phyloP scores from a whole-genome alignment of 2,329 filamentous ascomycete genomes.

The Alternaria sp. region DNA sequence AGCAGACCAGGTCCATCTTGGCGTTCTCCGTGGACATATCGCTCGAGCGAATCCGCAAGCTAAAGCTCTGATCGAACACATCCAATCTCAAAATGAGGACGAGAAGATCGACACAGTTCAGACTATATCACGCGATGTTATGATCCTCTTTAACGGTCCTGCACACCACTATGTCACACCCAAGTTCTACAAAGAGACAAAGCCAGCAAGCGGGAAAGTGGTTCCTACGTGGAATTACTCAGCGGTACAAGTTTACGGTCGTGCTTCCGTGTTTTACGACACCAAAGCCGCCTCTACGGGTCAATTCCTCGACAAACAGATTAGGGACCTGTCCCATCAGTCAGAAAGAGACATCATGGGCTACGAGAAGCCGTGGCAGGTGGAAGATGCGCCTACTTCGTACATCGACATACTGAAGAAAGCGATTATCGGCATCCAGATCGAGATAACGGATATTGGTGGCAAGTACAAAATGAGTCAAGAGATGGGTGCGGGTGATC shows the following conservation, averaged over 20 bases:
- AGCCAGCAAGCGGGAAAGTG: background rate
- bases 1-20: constrained; percentile 55
- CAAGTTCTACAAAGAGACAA: background rate
- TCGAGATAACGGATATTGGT: constrained; percentile 32
- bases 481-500: constrained; percentile 32
- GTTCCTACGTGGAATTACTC: background rate
- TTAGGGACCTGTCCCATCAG: constrained; percentile 49
- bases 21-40: constrained; percentile 67
- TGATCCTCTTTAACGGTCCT: background rate
- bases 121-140: background rate
- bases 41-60: constrained; percentile 45
- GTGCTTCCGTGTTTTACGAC: background rate
- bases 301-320: background rate
- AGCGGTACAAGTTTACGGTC: background rate
- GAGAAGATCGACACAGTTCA: background rate
- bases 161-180: background rate
- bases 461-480: constrained; percentile 45
- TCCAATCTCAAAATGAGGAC: too few species aligned
- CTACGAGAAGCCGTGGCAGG: constrained; percentile 63
- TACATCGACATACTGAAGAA: constrained; percentile 59
- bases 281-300: background rate
- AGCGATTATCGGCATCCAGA: constrained; percentile 37
- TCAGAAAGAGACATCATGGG: constrained; percentile 67
- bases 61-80: too few species aligned
- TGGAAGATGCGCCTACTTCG: constrained; percentile 64